Evolutionary conservation across 75 land plant genomes (phyloP).

Genomic region (Selaginella tamariscina): DNA sequence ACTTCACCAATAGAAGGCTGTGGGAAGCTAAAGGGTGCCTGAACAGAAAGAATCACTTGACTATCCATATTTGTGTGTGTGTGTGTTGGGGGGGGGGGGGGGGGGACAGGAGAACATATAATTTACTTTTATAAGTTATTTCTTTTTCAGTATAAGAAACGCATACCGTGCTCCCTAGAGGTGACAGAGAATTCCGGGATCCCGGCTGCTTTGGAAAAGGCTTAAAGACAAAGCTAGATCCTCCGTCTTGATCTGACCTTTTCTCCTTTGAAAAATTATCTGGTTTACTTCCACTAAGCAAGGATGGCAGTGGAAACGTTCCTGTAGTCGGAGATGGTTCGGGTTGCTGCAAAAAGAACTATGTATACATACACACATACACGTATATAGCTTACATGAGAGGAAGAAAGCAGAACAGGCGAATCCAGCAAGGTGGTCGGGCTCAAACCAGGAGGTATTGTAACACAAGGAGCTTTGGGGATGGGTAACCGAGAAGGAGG

Average conservation of each 20-base stretch:
- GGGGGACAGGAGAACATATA: too few relatives aligned
- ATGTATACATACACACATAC: background rate
- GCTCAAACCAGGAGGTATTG: constrained; percentile 70
- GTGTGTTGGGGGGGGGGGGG: too few relatives aligned
- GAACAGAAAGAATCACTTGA: too few relatives aligned
- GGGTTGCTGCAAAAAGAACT: constrained; percentile 14
- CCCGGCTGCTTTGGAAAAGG: constrained; percentile 9
- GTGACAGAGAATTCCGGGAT: background rate
- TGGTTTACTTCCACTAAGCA: background rate
- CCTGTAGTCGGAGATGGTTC: constrained; percentile 28
- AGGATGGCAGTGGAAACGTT: constrained; percentile 19
- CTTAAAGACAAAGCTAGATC: constrained; percentile 28
- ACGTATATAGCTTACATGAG: constrained; percentile 37
- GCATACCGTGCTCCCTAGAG: background rate
- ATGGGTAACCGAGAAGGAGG: background rate
- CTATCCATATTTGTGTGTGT: too few relatives aligned
- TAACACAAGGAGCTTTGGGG: constrained; percentile 24
- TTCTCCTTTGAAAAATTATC: background rate
- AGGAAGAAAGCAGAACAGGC: constrained; percentile 64
- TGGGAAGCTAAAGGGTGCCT: background rate
- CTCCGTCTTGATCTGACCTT: constrained; percentile 8
- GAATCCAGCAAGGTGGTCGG: constrained; percentile 70
- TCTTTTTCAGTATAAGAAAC: too few relatives aligned
- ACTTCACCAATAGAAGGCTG: background rate
- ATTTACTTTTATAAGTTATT: too few relatives aligned